Conservation (phyloP, 2,329 filamentous ascomycete species). For the Dactylellina sp. region DNA sequence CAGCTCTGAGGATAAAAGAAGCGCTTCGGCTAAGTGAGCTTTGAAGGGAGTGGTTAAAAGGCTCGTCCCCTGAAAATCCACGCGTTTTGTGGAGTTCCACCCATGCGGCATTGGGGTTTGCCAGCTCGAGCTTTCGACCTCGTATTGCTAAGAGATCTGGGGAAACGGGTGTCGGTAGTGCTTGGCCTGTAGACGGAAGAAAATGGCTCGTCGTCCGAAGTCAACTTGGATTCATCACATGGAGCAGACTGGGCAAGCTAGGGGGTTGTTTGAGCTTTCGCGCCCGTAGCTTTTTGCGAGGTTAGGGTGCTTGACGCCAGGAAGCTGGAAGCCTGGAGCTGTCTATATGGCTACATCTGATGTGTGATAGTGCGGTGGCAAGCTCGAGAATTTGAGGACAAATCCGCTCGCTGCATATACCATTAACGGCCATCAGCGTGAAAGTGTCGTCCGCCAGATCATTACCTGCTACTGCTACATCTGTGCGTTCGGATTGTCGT, state of each 20-base stretch:
- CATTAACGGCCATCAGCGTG: constrained; percentile 10
- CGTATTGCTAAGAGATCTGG: constrained; percentile 10
- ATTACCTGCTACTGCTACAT: constrained; percentile 26
- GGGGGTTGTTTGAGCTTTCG: constrained; percentile 43
- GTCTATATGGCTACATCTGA: constrained; percentile 18
- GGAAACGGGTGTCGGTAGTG: constrained; percentile 6
- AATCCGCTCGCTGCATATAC: constrained; percentile 6
- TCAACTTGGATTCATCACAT: constrained; percentile 4
- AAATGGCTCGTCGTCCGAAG: constrained; percentile 36
- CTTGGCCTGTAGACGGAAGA: constrained; percentile 33
- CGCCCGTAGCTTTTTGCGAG: constrained; percentile 14
- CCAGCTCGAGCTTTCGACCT: constrained; percentile 18
- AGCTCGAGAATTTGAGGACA: constrained; percentile 6
- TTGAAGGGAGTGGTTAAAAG: constrained; percentile 15
- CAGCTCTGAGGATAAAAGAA: not conserved
- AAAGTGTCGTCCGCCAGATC: not conserved
- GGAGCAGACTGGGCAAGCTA: constrained; percentile 22
- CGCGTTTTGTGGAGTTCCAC: constrained; percentile 32
- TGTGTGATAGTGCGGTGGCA: constrained; percentile 33
- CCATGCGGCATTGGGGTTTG: constrained; percentile 37
- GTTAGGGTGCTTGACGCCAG: constrained; percentile 9
- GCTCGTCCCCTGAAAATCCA: constrained; percentile 25
- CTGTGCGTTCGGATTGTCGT: constrained; percentile 41
- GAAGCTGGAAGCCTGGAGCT: no score
- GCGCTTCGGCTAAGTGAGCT: constrained; percentile 34